Evolutionary conservation across 1,139 yeast species (phyloP).

Genomic region (Protomyces gravidus): DNA sequence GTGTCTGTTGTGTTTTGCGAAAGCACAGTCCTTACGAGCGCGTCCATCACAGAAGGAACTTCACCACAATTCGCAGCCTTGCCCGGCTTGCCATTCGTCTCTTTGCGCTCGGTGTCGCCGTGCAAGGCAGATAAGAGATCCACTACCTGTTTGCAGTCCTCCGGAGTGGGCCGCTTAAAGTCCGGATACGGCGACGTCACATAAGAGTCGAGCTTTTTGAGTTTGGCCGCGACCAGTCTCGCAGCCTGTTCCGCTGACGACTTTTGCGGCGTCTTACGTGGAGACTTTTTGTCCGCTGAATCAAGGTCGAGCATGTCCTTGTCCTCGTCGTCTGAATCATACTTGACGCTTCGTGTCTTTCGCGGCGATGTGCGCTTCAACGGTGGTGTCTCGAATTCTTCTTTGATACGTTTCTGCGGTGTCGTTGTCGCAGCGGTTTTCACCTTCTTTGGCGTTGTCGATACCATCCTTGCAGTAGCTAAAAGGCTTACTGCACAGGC

Average conservation of each 20-base stretch:
- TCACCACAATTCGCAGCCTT: slow-evolving; percentile 22
- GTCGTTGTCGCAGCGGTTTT: background rate
- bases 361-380: background rate
- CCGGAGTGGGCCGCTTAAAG: slow-evolving; percentile 19
- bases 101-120: slow-evolving; percentile 13
- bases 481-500: too few relatives aligned
- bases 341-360: slow-evolving; percentile 32
- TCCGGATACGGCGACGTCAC: slow-evolving; percentile 21
- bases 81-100: slow-evolving; percentile 14
- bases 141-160: slow-evolving; percentile 16
- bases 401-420: background rate
- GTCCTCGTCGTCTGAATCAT: background rate
- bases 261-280: slow-evolving; percentile 8
- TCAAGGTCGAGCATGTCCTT: slow-evolving; percentile 7
- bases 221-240: slow-evolving; percentile 10
- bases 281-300: background rate
- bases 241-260: slow-evolving; percentile 8
- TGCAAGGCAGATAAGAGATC: slow-evolving; percentile 14
- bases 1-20: slow-evolving; percentile 26
- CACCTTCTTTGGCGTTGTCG: background rate
- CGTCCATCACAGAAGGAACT: slow-evolving; percentile 26
- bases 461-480: background rate
- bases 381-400: background rate
- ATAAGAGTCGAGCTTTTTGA: slow-evolving; percentile 21
- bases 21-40: slow-evolving; percentile 26